Base-by-base conservation (phyloP, 768 basidiomycete species). In the Calocera viscosa region DNA sequence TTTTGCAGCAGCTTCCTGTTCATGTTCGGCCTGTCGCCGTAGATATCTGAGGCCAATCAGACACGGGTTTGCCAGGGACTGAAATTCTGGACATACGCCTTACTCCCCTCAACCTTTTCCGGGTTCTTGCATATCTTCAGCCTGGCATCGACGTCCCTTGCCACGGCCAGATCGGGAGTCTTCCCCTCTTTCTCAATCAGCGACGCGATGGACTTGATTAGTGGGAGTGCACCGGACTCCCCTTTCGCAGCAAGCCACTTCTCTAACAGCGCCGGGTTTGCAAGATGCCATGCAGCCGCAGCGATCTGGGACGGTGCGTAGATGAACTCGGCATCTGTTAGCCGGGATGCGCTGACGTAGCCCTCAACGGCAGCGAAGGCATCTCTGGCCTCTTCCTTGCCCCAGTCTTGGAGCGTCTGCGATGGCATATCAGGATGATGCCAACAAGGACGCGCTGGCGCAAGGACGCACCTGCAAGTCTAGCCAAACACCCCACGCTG, bases 221-320 rank as follows among this genome's bases (percentile, higher is more conserved):
- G 70, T 2, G 73, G 69, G 22, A 77, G 73, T 8, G 77, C 69
- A 26, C 69, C 41, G 30, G 66, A 28, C 49, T 63, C 66, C 30
- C 49, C 63, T 28, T 17, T 75, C 65, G 43, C 19, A 49, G 66
- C 74, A 75, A 80, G 77, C 90, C 91, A 95, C 68, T 80, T 77
- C 30, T 78, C 73, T 1, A 85, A 83, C 19, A 91, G 76, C 0
- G 80, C 75, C 0, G 88, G 84, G 19, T 85, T 79, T 3, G 83
- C 84, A 17, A 90, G 79, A 5, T 85, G 84, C 67, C 94, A 79
- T 32, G 86, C 84, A 0, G 92, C 88, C 17, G 95, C 80, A 1
- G 92, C 91, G 72, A 98, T 93, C 77, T 98, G 96, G 2, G 94
- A 89, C 1, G 96, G 95, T 5, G 91, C 81, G 74, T 90, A 96